phyloP scores from a whole-genome alignment of 192 early-diverging fungal species.

The Backusella circina region DNA sequence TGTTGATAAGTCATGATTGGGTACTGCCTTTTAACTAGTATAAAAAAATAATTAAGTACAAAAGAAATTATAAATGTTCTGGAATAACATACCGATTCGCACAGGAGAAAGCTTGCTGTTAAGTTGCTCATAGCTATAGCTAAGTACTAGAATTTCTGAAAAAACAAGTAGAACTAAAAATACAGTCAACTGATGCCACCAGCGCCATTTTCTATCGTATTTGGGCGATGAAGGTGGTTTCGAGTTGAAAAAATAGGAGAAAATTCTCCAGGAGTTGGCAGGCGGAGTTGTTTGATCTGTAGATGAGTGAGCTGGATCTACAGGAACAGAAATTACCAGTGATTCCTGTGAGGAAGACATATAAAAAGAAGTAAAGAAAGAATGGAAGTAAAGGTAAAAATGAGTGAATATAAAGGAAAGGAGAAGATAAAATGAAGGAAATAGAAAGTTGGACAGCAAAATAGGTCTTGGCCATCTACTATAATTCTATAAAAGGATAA shows the following conservation, averaged over 20 bases:
- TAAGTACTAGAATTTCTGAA: slow-evolving; percentile 7
- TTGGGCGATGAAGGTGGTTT: background rate
- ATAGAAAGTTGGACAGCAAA: background rate
- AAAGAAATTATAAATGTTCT: background rate
- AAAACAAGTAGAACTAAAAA: slow-evolving; percentile 8
- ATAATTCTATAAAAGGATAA: background rate
- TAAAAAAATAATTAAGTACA: background rate
- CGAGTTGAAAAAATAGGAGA: background rate
- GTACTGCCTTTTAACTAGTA: slow-evolving; percentile 43
- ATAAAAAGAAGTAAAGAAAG: background rate
- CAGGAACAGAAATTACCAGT: background rate
- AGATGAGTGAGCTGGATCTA: background rate
- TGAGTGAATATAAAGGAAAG: slow-evolving; percentile 3
- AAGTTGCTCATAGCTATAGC: slow-evolving; percentile 13
- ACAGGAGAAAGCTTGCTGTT: slow-evolving; percentile 15
- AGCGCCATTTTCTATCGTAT: slow-evolving; percentile 26
- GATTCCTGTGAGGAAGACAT: background rate
- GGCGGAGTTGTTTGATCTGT: background rate
- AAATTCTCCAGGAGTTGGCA: background rate
- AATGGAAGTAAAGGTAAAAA: background rate
- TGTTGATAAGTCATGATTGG: slow-evolving; percentile 43
- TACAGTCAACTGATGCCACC: slow-evolving; percentile 26
- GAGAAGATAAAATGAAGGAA: background rate
- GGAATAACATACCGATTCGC: slow-evolving; percentile 23
- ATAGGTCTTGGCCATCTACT: background rate